phyloP scores from a whole-genome alignment of 768 basidiomycete species.

The Mycena galericulata region DNA sequence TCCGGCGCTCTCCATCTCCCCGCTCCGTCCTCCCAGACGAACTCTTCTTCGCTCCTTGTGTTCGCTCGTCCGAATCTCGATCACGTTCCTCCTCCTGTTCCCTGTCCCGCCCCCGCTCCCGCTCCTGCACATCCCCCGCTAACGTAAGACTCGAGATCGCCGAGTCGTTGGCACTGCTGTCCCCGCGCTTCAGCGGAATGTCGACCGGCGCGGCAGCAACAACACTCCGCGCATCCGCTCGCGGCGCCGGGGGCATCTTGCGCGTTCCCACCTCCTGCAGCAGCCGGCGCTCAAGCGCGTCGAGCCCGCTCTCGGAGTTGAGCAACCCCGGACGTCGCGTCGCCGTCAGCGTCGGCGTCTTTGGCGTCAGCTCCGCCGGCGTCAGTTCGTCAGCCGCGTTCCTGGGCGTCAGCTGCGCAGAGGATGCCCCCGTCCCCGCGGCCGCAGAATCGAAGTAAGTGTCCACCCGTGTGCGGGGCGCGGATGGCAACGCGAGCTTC shows the following conservation, averaged over 20 bases:
- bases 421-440: background rate
- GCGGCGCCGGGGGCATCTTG: slow-evolving; percentile 48
- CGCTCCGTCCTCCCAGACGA: slow-evolving; percentile 36
- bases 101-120: slow-evolving; percentile 36
- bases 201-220: slow-evolving; percentile 37
- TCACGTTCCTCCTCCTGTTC: slow-evolving; percentile 41
- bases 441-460: slow-evolving; percentile 34
- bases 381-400: slow-evolving; percentile 11
- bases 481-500: slow-evolving; percentile 41
- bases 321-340: slow-evolving; percentile 38
- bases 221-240: slow-evolving; percentile 49
- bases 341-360: slow-evolving; percentile 66
- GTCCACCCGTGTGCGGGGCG: slow-evolving; percentile 45
- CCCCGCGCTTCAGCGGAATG: slow-evolving; percentile 24
- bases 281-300: slow-evolving; percentile 77
- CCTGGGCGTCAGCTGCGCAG: slow-evolving; percentile 19
- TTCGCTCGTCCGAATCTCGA: slow-evolving; percentile 55
- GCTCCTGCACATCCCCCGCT: slow-evolving; percentile 47
- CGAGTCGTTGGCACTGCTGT: slow-evolving; percentile 56
- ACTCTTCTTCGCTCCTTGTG: slow-evolving; percentile 50
- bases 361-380: slow-evolving; percentile 53
- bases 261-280: slow-evolving; percentile 81
- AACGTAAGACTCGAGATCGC: slow-evolving; percentile 69
- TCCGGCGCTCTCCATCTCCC: slow-evolving; percentile 38
- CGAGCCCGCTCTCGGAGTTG: slow-evolving; percentile 68